Base-by-base conservation (phyloP, 2,329 filamentous ascomycete species). In the Pseudonectria foliicola region DNA sequence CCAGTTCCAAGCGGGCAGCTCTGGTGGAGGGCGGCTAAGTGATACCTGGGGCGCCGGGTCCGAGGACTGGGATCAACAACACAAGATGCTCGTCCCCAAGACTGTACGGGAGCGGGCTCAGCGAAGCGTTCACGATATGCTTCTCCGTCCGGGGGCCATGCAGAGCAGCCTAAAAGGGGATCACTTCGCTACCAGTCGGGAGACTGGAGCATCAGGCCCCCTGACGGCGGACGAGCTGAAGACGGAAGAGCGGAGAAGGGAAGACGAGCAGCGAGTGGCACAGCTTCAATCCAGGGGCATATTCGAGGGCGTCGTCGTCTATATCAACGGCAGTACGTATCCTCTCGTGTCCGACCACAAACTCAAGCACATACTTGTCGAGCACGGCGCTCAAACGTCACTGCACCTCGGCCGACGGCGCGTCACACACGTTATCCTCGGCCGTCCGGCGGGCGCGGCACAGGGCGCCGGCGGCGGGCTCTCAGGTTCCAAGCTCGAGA, bases 361-460 rank as follows among this genome's bases (percentile, higher is more conserved):
- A 55, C 73, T 95, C 38, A 93, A 92, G 66, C 79, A 80, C 36
- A 60, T 93, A 12, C 71, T 95, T 25, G 76, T 73, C 5, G 70
- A 78, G 37, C 77, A 94, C 53, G 90, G 89, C 13, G 90, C 78
- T 1, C 68, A 63, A 27, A 68, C 86, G 47, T 81, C 85, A 4
- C 72, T 87, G 25, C 71, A 78, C 39, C 74, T 94, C 8, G 82
- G 77, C 8, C 75, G 86, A 29, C 73, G 78, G 25, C 74, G 72
- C 33, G 85, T 95, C 46, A 94, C 88, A 24, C 89, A 95, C 59
- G 83, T 95, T 42, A 82, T 95, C 37, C 61, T 95, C 6, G 85
- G 85, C 7, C 71, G 65, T 34, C 74, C 77, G 13, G 69, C 68
- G 3, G 56, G 59, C n/a, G 45, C 43, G 4, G 37, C 34, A n/a